Conservation (phyloP, 2,329 filamentous ascomycete genomes). For the Leptodontidium sp. region DNA sequence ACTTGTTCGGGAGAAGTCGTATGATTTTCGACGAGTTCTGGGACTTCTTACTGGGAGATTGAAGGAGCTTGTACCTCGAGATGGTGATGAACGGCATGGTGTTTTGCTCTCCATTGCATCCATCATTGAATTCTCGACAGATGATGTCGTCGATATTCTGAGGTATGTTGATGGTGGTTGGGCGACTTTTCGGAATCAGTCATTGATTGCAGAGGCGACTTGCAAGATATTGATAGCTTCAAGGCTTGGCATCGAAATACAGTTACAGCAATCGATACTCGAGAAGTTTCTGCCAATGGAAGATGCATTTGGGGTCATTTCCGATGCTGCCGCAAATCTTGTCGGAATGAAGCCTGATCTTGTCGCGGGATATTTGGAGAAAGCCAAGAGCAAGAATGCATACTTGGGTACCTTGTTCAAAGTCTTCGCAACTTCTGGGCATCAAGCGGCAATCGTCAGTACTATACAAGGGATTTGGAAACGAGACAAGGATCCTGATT, state of each 20-base stretch:
- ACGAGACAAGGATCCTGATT: conserved; percentile 55
- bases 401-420: conserved; percentile 27
- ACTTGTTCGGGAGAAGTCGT: conserved; percentile 51
- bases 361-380: background rate
- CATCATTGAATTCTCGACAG: conserved; percentile 51
- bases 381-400: conserved; percentile 13
- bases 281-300: conserved; percentile 56
- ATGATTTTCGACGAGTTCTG: conserved; percentile 10
- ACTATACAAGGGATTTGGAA: conserved; percentile 34
- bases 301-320: conserved; percentile 61
- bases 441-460: conserved; percentile 10
- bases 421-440: conserved; percentile 8
- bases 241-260: background rate
- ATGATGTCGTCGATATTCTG: background rate
- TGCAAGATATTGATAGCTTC: conserved; percentile 6
- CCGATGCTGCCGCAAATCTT: conserved; percentile 59
- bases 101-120: conserved; percentile 68
- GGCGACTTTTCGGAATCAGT: conserved; percentile 7
- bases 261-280: conserved; percentile 5
- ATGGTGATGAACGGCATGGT: conserved; percentile 76
- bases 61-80: conserved; percentile 49
- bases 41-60: conserved; percentile 29
- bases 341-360: background rate
- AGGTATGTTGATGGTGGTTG: background rate
- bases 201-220: conserved; percentile 16